phyloP scores from a whole-genome alignment of 2,329 filamentous ascomycete species.

The Chaetomiaceae sp. region DNA sequence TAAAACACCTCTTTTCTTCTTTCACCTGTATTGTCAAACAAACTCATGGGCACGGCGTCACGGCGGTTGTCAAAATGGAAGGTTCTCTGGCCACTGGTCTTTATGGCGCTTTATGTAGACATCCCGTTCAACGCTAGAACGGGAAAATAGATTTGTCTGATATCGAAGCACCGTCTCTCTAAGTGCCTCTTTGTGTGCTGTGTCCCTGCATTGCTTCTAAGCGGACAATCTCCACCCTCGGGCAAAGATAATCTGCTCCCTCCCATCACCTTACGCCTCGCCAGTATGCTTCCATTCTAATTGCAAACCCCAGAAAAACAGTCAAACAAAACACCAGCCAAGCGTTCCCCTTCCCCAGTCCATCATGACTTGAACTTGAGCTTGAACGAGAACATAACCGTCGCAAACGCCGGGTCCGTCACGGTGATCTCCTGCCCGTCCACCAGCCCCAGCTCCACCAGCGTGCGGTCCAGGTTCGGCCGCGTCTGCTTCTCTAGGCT shows the following conservation, averaged over 20 bases:
- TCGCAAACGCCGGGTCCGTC: conserved; percentile 81
- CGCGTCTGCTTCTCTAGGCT: conserved; percentile 79
- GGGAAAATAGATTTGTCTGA: not conserved
- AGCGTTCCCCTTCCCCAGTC: not conserved
- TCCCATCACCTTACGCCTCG: conserved; percentile 7
- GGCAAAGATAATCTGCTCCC: conserved; percentile 1
- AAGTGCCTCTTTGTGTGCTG: not conserved
- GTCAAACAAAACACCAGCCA: not conserved
- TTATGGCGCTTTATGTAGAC: conserved; percentile 1
- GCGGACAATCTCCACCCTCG: not conserved
- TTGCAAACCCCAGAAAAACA: not conserved
- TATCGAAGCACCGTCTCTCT: not conserved
- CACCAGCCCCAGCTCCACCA: conserved; percentile 64
- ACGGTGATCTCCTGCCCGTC: conserved; percentile 87
- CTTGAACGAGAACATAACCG: conserved; percentile 58
- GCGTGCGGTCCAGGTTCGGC: conserved; percentile 71
- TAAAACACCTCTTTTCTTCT: conserved; percentile 15
- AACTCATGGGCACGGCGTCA: conserved; percentile 18
- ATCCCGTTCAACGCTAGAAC: not conserved
- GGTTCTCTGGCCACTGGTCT: conserved; percentile 4
- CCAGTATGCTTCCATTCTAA: conserved; percentile 9
- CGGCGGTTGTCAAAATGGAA: conserved; percentile 9
- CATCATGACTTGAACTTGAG: conserved; percentile 39
- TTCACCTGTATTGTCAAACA: too few species aligned
- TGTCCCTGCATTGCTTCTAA: not conserved